Conservation (phyloP, 768 basidiomycete species). For the Macrocybe gigantea region DNA sequence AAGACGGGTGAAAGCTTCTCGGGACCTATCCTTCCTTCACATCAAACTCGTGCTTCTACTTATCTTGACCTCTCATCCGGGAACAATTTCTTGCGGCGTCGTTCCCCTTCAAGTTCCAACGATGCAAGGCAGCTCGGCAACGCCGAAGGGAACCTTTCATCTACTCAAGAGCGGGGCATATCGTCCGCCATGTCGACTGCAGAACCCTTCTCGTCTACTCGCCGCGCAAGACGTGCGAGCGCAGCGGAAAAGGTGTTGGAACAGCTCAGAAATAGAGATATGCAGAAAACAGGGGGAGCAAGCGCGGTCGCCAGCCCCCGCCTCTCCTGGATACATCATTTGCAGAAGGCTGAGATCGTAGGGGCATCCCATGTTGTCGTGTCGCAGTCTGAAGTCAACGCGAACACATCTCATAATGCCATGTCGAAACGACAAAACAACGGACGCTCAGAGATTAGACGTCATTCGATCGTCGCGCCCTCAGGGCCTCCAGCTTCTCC, state of each 20-base stretch:
- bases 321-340: constrained; percentile 41
- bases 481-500: neutral
- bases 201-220: constrained; percentile 23
- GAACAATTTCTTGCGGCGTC: constrained; percentile 9
- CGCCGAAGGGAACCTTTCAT: too few species aligned
- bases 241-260: constrained; percentile 68
- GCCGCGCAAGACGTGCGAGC: constrained; percentile 48
- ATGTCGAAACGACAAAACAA: too few species aligned
- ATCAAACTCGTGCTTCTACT: too few species aligned
- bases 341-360: constrained; percentile 24
- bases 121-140: constrained; percentile 1
- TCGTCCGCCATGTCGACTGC: neutral
- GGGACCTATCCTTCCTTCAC: constrained; percentile 10
- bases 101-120: constrained; percentile 18
- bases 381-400: neutral
- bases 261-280: constrained; percentile 51
- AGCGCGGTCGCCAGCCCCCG: constrained; percentile 26
- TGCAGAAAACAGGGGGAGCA: constrained; percentile 34
- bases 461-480: constrained; percentile 30
- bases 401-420: too few species aligned
- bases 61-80: too few species aligned
- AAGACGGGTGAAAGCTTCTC: constrained; percentile 33
- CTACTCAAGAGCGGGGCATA: neutral
- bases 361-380: constrained; percentile 9
- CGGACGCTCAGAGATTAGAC: constrained; percentile 25